Evolutionary conservation across 176 grass and related monocot genomes (phyloP), one percentile per base, ranked within the genome.

Genomic region (Carex cristatella): DNA sequence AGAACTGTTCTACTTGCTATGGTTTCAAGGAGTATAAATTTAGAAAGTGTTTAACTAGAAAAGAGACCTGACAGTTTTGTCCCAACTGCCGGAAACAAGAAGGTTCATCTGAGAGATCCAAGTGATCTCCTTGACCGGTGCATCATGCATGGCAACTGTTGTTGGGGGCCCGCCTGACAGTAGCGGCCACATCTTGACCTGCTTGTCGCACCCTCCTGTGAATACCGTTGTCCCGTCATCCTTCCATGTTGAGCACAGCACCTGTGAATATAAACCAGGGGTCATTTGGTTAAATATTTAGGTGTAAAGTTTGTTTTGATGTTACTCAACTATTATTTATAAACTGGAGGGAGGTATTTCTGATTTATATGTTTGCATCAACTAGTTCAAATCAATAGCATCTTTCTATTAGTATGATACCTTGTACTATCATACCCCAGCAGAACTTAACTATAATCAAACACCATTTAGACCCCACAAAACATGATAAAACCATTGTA

Each of bases 81-180:
- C 95, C 95, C 91, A 98, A 86, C 91, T 94, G 65, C 92, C 92
- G 2, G 95, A 94, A 11, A 98, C 92, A 87, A 94, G 86, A 72
- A 98, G 92, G 84, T 93, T 98, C 92, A 98, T 98, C 19, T 98
- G 95, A 85, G 90, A 67, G 79, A 98, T 88, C 95, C 95, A 98
- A 3, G 92, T 59, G 0, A 98, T 61, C 59, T 98, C 90, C 82
- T 90, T 93, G 74, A 98, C 89, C 64, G 95, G 89, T 35, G 91
- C 89, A 86, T 98, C 95, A 90, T 98, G 95, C 86, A 92, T 87
- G 28, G 95, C 91, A 37, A 94, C 91, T 16, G 89, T 90, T 32
- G 90, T 90, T 69, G 95, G 85, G 83, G 93, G 92, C 48, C 92
- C 95, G 66, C 95, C 95, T 57, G 92, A 90, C 61, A 97, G 68